phyloP scores from a whole-genome alignment of 805 yeast species.

The Nakazawaea laoshanensis region DNA sequence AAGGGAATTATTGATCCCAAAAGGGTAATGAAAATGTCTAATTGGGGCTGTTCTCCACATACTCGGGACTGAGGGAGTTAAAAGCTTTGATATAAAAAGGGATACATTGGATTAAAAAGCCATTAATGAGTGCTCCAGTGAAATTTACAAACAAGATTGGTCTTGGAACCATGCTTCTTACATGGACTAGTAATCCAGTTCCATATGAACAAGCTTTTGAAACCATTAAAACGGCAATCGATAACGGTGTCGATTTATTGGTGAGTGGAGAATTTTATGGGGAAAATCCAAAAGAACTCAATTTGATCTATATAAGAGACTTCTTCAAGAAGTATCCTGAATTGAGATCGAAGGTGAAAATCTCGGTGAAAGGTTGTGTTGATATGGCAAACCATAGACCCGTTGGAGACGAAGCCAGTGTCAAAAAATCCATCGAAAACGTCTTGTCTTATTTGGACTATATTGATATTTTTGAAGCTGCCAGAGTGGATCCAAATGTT shows the following conservation, averaged over 20 bases:
- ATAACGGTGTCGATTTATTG: slow-evolving; percentile 40
- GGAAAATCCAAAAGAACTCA: slow-evolving; percentile 29
- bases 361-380: slow-evolving; percentile 65
- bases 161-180: slow-evolving; percentile 76
- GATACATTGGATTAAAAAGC: no score
- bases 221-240: slow-evolving; percentile 43
- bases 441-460: slow-evolving; percentile 25
- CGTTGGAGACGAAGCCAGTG: slow-evolving; percentile 37
- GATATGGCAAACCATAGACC: slow-evolving; percentile 32
- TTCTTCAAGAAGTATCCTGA: slow-evolving; percentile 56
- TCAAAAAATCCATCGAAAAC: slow-evolving; percentile 39
- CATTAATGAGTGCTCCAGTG: no score
- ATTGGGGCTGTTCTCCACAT: no score
- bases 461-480: slow-evolving; percentile 59
- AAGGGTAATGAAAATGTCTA: no score
- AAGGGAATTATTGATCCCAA: no score
- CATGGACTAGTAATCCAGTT: slow-evolving; percentile 56
- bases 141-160: slow-evolving; percentile 48
- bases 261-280: slow-evolving; percentile 84
- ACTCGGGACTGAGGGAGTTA: no score
- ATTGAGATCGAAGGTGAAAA: slow-evolving; percentile 41
- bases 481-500: slow-evolving; percentile 53
- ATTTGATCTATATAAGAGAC: slow-evolving; percentile 46
- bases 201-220: slow-evolving; percentile 45
- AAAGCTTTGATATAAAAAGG: no score